Percentiles rank a stretch among this genome's conserved stretches.
phyloP scores from a whole-genome alignment of 2,329 filamentous ascomycete species.

The Colletotrichum sp. region DNA sequence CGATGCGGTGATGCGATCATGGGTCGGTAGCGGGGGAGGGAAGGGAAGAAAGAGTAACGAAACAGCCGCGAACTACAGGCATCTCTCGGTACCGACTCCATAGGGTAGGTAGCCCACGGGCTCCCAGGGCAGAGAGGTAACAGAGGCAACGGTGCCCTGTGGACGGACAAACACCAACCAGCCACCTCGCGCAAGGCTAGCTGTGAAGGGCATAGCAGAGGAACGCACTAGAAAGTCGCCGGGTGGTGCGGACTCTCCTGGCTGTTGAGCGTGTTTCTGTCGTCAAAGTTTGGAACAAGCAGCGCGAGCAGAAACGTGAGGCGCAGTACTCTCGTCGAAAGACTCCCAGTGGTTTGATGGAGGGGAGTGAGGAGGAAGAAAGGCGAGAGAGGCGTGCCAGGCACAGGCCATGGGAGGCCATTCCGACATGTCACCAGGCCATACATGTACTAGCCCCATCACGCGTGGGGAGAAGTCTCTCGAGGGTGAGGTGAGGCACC shows the following conservation, averaged over 20 bases:
- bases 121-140: neutral
- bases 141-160: slow-evolving; percentile 13
- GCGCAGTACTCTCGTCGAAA: neutral
- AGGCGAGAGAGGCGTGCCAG: neutral
- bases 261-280: neutral
- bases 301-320: neutral
- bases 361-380: neutral
- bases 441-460: neutral
- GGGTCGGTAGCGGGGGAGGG: neutral
- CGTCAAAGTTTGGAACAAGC: neutral
- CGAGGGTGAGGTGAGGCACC: neutral
- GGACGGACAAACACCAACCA: neutral
- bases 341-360: neutral
- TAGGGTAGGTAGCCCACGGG: neutral
- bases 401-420: neutral
- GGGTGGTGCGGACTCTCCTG: neutral
- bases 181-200: slow-evolving; percentile 3
- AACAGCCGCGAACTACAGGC: neutral
- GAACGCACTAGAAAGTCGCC: slow-evolving; percentile 17
- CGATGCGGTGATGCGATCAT: slow-evolving; percentile 11
- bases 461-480: neutral
- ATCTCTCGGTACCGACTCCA: neutral
- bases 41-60: neutral
- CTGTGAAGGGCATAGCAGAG: neutral
- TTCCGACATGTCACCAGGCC: neutral